Evolutionary conservation across 202 grass and related monocot species (phyloP).

Genomic region (Carex arenaria): DNA sequence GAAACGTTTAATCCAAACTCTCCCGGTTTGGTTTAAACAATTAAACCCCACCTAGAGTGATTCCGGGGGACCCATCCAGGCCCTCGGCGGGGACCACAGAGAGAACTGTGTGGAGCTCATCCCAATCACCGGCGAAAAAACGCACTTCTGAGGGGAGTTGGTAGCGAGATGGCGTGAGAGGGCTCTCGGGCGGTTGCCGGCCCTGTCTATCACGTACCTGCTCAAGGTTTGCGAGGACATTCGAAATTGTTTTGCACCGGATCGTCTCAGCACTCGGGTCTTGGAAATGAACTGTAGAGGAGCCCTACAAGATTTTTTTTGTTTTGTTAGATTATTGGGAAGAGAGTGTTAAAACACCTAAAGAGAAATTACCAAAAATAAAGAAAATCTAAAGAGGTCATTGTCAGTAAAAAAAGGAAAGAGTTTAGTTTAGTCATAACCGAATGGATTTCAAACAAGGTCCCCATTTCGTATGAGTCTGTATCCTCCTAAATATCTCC

Average conservation of each 20-base stretch:
- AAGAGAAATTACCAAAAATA: too few relatives aligned
- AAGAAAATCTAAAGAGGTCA: not conserved
- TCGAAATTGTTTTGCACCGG: constrained; percentile 77
- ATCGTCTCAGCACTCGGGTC: constrained; percentile 60
- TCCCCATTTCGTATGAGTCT: too few relatives aligned
- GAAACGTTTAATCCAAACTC: too few relatives aligned
- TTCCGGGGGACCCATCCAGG: constrained; percentile 18
- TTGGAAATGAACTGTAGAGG: constrained; percentile 71
- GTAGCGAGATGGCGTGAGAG: constrained; percentile 56
- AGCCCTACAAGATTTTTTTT: constrained; percentile 31
- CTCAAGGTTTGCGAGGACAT: constrained; percentile 76
- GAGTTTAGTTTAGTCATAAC: not conserved
- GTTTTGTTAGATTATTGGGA: not conserved
- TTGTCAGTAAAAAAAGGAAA: not conserved
- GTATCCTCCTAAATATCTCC: too few relatives aligned
- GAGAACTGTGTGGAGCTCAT: constrained; percentile 66
- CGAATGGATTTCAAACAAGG: not conserved
- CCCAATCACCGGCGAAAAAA: constrained; percentile 74
- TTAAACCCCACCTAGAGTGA: constrained; percentile 16
- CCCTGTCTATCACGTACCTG: constrained; percentile 48
- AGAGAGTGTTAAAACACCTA: not conserved
- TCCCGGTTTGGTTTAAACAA: too few relatives aligned
- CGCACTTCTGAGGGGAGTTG: constrained; percentile 56
- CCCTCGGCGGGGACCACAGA: constrained; percentile 49
- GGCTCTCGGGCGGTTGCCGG: constrained; percentile 53